Percentiles rank a stretch among this genome's conserved stretches.
Evolutionary conservation across 192 early-diverging fungal genomes (phyloP).

Genomic region (Backusella tuberculispora): DNA sequence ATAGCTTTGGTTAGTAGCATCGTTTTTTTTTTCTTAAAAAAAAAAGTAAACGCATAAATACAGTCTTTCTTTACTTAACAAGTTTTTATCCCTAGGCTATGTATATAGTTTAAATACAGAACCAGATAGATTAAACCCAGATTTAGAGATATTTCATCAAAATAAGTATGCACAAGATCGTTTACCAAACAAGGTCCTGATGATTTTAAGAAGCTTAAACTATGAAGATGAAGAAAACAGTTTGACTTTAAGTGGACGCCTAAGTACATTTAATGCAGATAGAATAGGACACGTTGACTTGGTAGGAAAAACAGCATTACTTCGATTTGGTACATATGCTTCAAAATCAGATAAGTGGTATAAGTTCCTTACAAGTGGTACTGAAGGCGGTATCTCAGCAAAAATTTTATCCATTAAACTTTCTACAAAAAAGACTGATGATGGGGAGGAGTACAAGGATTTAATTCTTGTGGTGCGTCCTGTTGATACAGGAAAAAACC

Average conservation of each 20-base stretch:
- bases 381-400: not conserved
- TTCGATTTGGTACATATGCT: constrained; percentile 9
- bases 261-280: not conserved
- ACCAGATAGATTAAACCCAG: not conserved
- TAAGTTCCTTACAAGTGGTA: not conserved
- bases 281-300: not conserved
- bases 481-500: not conserved
- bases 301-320: not conserved
- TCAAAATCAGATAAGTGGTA: not conserved
- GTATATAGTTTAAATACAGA: constrained; percentile 10
- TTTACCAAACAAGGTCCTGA: not conserved
- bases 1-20: not conserved
- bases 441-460: not conserved
- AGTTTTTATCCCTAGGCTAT: not conserved
- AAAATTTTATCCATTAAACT: not conserved
- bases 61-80: not conserved
- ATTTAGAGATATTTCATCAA: not conserved
- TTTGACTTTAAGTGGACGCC: not conserved
- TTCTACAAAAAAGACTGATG: not conserved
- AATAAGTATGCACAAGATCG: not conserved
- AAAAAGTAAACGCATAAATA: not conserved
- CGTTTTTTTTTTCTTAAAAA: too few species aligned
- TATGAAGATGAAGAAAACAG: constrained; percentile 8
- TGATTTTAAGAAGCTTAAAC: not conserved
- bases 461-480: not conserved